Evolutionary conservation across 1,284 basidiomycete species (phyloP), one percentile per base, ranked within the genome.

Genomic region (Meira nashicola): DNA sequence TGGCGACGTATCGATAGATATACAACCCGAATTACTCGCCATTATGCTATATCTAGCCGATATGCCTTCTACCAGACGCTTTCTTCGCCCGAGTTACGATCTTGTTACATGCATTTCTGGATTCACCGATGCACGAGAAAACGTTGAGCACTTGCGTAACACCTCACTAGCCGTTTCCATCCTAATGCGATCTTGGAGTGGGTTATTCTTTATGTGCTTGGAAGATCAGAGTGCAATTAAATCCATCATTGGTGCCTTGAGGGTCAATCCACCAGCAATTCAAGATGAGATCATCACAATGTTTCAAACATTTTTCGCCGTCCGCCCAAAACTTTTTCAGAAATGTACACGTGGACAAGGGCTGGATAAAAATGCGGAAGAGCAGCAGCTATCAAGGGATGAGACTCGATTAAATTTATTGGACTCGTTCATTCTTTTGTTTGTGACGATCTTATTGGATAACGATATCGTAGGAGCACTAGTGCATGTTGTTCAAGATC

Each of bases 181-280:
- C 39, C 87, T 96, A 82, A 79, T 99, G 51, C 85, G 89, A 49
- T 92, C 89, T 10, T 99, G 94, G 93, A 88, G 89, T 64, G 94
- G 93, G 8, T 79, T 98, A 37, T 86, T 97, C 83, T 97, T 96
- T 78, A 87, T 96, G 66, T 95, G 91, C 79, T 87, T 93, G 84
- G 85, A 93, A 74, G 85, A 90, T 69, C 88, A 89, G 81, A 82
- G 86, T 17, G 90, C 92, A 0, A 87, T 99, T 62, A 85, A 86
- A 43, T 88, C 89, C 5, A 81, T 98, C 21, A 84, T 98, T 33
- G 85, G 92, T 71, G 90, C 89, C 0, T 81, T 99, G 50, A 86
- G 87, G 62, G 89, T 96, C 79, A 92, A 93, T 4, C 89, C 89
- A 0, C 81, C 89, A 17, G 87, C 91, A 53, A 88, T 90, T 55